Evolutionary conservation across 108 stramenopile genomes (phyloP).

Genomic region (Discostella stelligeroides): DNA sequence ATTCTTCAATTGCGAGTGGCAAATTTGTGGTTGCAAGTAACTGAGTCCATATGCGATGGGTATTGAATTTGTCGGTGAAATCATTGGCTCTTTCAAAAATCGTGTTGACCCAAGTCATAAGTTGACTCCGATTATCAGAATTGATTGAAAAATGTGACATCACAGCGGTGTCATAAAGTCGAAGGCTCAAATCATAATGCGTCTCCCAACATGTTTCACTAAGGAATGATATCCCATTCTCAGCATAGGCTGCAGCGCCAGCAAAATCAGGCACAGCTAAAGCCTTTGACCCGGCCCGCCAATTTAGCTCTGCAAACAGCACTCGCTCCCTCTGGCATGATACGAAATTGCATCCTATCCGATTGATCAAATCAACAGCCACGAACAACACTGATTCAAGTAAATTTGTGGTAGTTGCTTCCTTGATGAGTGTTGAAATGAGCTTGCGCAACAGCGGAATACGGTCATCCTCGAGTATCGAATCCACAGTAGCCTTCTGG

Average conservation of each 20-base stretch:
- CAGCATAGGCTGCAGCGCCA: constrained; percentile 21
- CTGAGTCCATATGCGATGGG: constrained; percentile 13
- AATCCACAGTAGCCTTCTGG: too few species aligned
- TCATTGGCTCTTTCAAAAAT: constrained; percentile 12
- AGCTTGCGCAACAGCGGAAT: constrained; percentile 6
- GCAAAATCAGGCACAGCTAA: constrained; percentile 16
- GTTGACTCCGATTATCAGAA: neutral
- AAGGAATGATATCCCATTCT: too few species aligned
- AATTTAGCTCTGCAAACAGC: constrained; percentile 17
- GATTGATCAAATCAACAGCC: too few species aligned
- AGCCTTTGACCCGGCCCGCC: constrained; percentile 20
- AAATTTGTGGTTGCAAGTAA: neutral
- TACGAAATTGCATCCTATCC: neutral
- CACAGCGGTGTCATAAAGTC: constrained; percentile 8
- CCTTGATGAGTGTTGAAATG: neutral
- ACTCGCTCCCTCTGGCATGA: neutral
- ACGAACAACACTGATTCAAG: constrained; percentile 12
- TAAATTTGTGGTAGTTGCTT: constrained; percentile 4
- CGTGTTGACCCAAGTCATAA: constrained; percentile 1
- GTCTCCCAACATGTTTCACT: constrained; percentile 10
- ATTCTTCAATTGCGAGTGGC: constrained; percentile 15
- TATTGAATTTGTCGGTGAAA: constrained; percentile 17
- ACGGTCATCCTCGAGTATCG: neutral
- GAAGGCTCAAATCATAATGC: constrained; percentile 22
- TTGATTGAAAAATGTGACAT: constrained; percentile 5